Evolutionary conservation across 2,329 filamentous ascomycete species (phyloP), one percentile per base, ranked within the genome.

Genomic region (Intubia oerlemansii): DNA sequence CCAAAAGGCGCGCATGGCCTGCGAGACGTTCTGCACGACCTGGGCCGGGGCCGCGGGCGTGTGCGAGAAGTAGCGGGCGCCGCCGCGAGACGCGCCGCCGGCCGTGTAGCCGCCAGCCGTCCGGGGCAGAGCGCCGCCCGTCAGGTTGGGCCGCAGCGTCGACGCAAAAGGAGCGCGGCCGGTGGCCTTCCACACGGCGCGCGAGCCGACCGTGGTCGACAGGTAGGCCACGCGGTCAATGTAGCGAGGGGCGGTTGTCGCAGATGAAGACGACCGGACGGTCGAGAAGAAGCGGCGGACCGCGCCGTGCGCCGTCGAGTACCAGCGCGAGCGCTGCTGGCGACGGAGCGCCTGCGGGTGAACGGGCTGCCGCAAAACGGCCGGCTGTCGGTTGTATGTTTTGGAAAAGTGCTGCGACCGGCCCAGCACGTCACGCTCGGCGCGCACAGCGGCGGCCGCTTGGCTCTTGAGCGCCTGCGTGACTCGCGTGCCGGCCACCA

Each of bases 1-100:
- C 53, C 80, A 75, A 52, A 98, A 93, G 10, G 82, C 84, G 30
- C 88, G 71, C 43, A 95, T 73, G 5, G 82, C 88, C 41, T 82
- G 73, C 10, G 81, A 91, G n/a, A 93, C 85, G 50, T 92, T 92
- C 49, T 88, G 77, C 29, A 95, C 67, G 26, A 95, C 81, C 48
- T 95, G 80, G 1, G 84, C 81, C 22, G 81, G 82, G 7, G 74
- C 68, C 8, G 79, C 75, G 2, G 85, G 81, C 1, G 71, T 67
- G 52, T 93, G 84, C 1, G 81, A 90, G 53, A 95, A 95, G 56
- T 85, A 85, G 39, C 85, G 66, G 15, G 72, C 69, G 25, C 75
- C 78, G 39, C 77, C 70, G n/a, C n/a, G n/a, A 28, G 70, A 79
- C 32, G 62, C 53, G 17, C 79, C 79, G 32, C 64, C 53, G 22